Conservation (phyloP, 2,329 filamentous ascomycete genomes). For the Xylaria polymorpha region DNA sequence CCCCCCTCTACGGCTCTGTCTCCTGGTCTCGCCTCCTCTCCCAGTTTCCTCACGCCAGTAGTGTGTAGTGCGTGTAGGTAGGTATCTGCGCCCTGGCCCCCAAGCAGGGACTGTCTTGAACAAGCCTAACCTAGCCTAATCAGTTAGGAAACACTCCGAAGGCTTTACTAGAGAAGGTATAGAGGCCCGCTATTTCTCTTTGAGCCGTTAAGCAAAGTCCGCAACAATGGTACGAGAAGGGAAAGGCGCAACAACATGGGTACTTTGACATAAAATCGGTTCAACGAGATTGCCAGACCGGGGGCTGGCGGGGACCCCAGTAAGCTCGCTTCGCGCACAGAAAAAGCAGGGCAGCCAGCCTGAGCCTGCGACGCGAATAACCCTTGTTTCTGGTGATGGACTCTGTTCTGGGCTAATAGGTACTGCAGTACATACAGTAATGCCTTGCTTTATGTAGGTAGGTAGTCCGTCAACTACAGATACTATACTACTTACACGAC, state of each 20-base stretch:
- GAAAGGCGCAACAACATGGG: slow-evolving; percentile 55
- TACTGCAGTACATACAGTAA: slow-evolving; percentile 34
- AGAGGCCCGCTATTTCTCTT: slow-evolving; percentile 59
- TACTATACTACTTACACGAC: neutral
- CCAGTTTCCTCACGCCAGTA: slow-evolving; percentile 43
- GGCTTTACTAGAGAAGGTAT: slow-evolving; percentile 48
- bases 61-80: slow-evolving; percentile 32
- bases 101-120: slow-evolving; percentile 49
- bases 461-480: slow-evolving; percentile 9
- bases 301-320: slow-evolving; percentile 51
- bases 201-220: slow-evolving; percentile 59
- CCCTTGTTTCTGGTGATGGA: slow-evolving; percentile 37
- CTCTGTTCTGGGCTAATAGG: slow-evolving; percentile 27
- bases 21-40: slow-evolving; percentile 27
- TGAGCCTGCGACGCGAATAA: slow-evolving; percentile 33
- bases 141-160: slow-evolving; percentile 61
- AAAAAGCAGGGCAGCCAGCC: slow-evolving; percentile 42
- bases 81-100: slow-evolving; percentile 49
- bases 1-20: slow-evolving; percentile 45
- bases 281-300: slow-evolving; percentile 60
- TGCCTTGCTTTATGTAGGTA: slow-evolving; percentile 21
- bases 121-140: slow-evolving; percentile 50
- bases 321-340: slow-evolving; percentile 55
- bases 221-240: slow-evolving; percentile 53
- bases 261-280: slow-evolving; percentile 55